Evolutionary conservation across 1,284 basidiomycete species (phyloP).

Genomic region (Amylostereum areolatum): DNA sequence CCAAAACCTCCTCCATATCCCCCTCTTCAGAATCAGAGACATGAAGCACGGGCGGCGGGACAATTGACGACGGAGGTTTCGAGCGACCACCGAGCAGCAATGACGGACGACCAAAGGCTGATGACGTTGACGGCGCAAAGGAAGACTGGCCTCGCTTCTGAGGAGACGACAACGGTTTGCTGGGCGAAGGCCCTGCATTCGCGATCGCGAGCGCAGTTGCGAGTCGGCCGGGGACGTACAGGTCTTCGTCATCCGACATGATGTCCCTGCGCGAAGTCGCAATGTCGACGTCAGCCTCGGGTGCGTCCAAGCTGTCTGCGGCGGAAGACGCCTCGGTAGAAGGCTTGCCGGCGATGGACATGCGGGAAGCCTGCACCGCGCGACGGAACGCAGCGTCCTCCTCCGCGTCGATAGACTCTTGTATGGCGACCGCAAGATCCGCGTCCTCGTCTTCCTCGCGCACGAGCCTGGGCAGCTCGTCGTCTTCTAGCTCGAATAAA

Average conservation of each 20-base stretch:
- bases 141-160: background rate
- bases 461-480: constrained; percentile 21
- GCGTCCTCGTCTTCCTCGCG: constrained; percentile 37
- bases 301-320: constrained; percentile 6
- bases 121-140: background rate
- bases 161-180: constrained; percentile 11
- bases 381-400: constrained; percentile 24
- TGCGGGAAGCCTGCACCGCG: constrained; percentile 25
- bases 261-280: background rate
- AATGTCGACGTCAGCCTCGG: constrained; percentile 1
- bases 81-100: background rate
- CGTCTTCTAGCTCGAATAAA: constrained; percentile 54
- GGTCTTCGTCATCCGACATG: constrained; percentile 30
- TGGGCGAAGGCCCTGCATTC: constrained; percentile 38
- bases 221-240: constrained; percentile 45
- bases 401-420: constrained; percentile 44
- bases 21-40: constrained; percentile 26
- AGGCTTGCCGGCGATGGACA: constrained; percentile 3
- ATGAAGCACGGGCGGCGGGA: background rate
- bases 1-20: constrained; percentile 39
- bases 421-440: constrained; percentile 50
- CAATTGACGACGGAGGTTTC: background rate
- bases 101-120: background rate
- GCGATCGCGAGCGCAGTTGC: constrained; percentile 62
- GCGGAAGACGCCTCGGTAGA: constrained; percentile 11